Evolutionary conservation across 805 yeast species (phyloP), one percentile per base, ranked within the genome.

Genomic region (Ogataea nakhonphanomensis): DNA sequence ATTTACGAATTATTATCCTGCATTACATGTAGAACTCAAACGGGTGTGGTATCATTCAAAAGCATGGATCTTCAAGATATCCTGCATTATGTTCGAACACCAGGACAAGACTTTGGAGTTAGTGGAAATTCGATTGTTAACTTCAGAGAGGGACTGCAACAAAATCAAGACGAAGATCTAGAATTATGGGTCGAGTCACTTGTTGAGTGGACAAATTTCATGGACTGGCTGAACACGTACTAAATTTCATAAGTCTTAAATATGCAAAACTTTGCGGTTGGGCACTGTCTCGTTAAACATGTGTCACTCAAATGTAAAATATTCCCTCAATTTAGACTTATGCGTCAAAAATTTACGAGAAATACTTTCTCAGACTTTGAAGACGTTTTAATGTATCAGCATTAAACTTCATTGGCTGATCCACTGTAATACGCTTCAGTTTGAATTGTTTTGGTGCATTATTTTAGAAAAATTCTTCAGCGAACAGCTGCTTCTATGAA

Each of bases 91-190:
- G 32, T 35, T 12, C 31, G 26, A 7, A 20, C 25, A 9, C 20
- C 38, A 13, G 38, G 32, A 5, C 38, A 35, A 12, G 30, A 22
- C 17, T 17, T 35, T 12, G 32, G 32, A 10, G 26, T 35, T 17
- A 27, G 25, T 22, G 38, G 26, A 7, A 20, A 17, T 13, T 27
- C 31, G 25, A 10, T 35, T n/a, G 25, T 25, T 7, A 35, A 20
- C 11, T 20, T 35, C 6, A 17, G 31, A 22, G 28, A 35, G 8
- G 35, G 24, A 11, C 29, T 33, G 22, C 17, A 15, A 13, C 29
- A n/a, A 23, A 13, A 7, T 7, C 11, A n/a, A 21, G 35, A 33
- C n/a, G 35, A 24, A 7, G 35, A 33, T 7, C 12, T 10, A 7
- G 34, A 31, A 15, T 20, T 14, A 8, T 27, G 30, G 30, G 30